Conservation (phyloP, 2,329 filamentous ascomycete genomes). For the Sclerotinia spermophila region DNA sequence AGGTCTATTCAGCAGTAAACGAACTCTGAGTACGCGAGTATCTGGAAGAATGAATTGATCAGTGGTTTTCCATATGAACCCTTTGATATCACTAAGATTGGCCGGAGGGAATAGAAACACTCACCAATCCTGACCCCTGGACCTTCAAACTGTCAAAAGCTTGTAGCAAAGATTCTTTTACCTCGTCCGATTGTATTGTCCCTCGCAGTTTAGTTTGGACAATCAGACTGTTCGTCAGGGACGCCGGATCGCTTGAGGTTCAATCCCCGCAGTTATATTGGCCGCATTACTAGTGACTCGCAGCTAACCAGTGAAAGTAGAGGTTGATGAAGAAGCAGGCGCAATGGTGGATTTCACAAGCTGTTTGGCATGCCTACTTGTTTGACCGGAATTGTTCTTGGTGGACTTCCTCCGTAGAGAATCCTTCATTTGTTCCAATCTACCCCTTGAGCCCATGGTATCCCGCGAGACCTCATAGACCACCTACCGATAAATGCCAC, state of each 20-base stretch:
- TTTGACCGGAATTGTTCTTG: not conserved
- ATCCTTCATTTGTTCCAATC: not conserved
- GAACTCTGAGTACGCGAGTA: not conserved
- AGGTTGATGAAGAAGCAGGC: not conserved
- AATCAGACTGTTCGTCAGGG: not conserved
- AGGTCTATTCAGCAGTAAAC: not conserved
- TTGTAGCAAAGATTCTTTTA: not conserved
- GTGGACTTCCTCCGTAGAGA: not conserved
- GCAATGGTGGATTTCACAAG: not conserved
- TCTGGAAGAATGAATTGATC: not conserved
- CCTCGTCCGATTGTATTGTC: not conserved
- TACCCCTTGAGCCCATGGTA: not conserved
- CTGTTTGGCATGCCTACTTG: not conserved
- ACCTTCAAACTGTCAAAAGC: not conserved
- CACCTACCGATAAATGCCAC: not conserved
- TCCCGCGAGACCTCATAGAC: not conserved
- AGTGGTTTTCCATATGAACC: not conserved
- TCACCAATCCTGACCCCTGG: not conserved
- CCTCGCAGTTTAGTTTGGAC: not conserved
- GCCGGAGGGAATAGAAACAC: not conserved
- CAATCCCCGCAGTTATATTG: not conserved
- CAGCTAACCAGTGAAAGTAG: rapidly evolving
- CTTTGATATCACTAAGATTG: not conserved
- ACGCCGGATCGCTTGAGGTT: not conserved
- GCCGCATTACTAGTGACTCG: rapidly evolving